These are phyloP conservation scores for Leccinum arenicola DNA, from an alignment of 768 basidiomycete genomes.

Conservation along the genomic window DNA sequence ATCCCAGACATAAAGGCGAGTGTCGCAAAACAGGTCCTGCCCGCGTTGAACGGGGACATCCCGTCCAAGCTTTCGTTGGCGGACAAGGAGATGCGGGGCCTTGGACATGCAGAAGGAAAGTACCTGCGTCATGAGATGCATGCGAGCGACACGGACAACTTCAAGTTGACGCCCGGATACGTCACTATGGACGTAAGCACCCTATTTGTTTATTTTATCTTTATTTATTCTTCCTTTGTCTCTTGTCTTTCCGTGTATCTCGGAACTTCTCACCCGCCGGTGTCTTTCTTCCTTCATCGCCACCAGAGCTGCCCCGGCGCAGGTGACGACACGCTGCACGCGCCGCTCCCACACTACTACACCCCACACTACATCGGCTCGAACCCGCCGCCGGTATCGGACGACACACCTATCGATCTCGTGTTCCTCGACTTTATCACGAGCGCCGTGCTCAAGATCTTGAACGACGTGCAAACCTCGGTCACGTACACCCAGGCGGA, in stretches of 20 bases:
- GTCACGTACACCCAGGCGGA: constrained; percentile 52
- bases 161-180: constrained; percentile 26
- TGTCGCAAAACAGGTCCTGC: constrained; percentile 52
- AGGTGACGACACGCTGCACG: constrained; percentile 72
- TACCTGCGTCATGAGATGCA: constrained; percentile 5
- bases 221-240: background rate
- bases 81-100: background rate
- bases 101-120: background rate
- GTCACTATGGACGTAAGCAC: background rate
- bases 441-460: constrained; percentile 43
- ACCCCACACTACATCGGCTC: constrained; percentile 61
- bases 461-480: constrained; percentile 54
- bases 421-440: constrained; percentile 74
- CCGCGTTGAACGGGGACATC: constrained; percentile 43
- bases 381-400: constrained; percentile 45
- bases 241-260: background rate
- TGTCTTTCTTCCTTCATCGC: background rate
- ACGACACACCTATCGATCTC: constrained; percentile 59
- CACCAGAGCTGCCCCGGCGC: constrained; percentile 62
- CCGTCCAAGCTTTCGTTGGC: constrained; percentile 12
- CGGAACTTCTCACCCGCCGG: background rate
- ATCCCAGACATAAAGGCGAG: constrained; percentile 51
- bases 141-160: constrained; percentile 38
- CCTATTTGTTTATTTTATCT: too few species aligned
- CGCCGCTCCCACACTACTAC: constrained; percentile 53